Base-by-base conservation (phyloP, 2,329 filamentous ascomycete genomes). In the Colletotrichum sp. region DNA sequence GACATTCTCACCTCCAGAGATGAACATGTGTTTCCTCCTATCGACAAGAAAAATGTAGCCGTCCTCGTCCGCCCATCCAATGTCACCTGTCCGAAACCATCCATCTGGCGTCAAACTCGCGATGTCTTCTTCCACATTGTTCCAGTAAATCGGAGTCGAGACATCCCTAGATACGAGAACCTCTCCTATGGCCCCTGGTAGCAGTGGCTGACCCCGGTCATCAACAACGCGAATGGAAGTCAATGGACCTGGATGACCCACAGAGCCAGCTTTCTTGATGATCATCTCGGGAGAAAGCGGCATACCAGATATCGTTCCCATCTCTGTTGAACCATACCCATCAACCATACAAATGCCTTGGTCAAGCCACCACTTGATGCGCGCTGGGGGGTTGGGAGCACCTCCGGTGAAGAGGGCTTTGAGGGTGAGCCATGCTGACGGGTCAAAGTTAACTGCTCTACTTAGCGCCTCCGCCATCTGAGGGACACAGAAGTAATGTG, bases 71-170 rank as follows among this genome's bases (percentile, higher is more conserved):
- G 71, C 34, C 5, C 77, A 66, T 8, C 76, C 72, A 7, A 78
- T 34, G 13, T 78, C 77, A n/a, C 77, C 77, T 2, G 77, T 73
- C 6, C 75, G 64, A 8, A 77, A 75, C 77, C 72, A 78, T 10
- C 72, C 77, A 7, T 75, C 72, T 15, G 28, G 15, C 7, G 74
- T 77, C 24, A 78, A 78, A 6, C 55, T 65, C 12, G 26, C 55
- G 5, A 36, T 16, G 10, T 75, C 65, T 13, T 70, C 75, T n/a
- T 72, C 72, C 13, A 26, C 26, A 18, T 72, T 57, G 6, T 77
- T 76, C 63, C 67, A 73, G 21, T 77, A 78, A 6, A 72, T 72
- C 10, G 60, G 55, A 3, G 61, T 77, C 6, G 77, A 68, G 15
- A 52, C 48, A 26, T 72, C 67, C 21, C 75, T 68, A 6, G 57